Percentiles rank a stretch among this genome's conserved stretches.
Conservation (phyloP, 208 protist species). For the Endotrypanum monterogeii region DNA sequence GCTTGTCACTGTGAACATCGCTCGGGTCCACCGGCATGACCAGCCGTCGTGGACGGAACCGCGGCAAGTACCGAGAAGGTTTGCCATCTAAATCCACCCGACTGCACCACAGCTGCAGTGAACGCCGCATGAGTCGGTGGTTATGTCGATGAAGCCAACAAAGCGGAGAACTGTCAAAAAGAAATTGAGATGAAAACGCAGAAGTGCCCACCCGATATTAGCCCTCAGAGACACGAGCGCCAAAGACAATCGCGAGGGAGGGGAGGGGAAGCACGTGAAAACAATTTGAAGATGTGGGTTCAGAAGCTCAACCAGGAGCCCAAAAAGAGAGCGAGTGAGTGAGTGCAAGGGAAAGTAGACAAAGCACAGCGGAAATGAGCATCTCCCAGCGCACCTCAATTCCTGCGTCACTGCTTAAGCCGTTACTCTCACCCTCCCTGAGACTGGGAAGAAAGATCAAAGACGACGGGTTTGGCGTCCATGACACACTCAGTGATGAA, state of each 20-base stretch:
- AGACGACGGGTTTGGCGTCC: background rate
- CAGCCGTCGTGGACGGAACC: constrained; percentile 79
- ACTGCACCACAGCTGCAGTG: constrained; percentile 27
- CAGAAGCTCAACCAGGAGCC: background rate
- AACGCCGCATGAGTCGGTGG: constrained; percentile 21
- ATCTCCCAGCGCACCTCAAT: background rate
- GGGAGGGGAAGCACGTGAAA: background rate
- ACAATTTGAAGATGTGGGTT: background rate
- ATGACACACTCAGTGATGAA: background rate
- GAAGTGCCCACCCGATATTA: background rate
- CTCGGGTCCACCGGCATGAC: constrained; percentile 88
- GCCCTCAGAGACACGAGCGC: background rate
- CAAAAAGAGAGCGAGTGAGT: background rate
- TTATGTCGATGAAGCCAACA: background rate
- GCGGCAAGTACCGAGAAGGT: constrained; percentile 71
- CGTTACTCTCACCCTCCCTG: background rate
- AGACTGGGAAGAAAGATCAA: background rate
- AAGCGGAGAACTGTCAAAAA: background rate
- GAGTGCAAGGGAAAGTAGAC: background rate
- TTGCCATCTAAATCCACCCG: constrained; percentile 46
- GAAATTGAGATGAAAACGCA: background rate
- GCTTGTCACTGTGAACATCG: constrained; percentile 54
- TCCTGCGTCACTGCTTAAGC: background rate
- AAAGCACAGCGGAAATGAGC: background rate
- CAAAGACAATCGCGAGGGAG: background rate